A percentile compares a stretch with the other conserved stretches of the same genome.
Conservation (phyloP, 192 early-diverging fungal genomes). For the Backusella liffmaniae region DNA sequence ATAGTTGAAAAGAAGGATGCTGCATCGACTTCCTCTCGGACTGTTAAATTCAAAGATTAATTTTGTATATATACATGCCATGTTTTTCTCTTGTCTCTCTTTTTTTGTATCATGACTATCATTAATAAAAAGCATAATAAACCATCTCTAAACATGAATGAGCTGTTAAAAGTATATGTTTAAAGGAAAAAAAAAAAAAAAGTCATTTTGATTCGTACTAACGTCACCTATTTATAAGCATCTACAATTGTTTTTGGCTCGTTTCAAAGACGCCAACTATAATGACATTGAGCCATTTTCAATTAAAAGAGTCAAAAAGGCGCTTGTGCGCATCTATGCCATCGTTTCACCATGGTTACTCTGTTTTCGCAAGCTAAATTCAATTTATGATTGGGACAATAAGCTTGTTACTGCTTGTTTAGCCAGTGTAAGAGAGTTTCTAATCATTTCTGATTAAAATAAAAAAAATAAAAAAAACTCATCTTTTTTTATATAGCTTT, state of each 20-base stretch:
- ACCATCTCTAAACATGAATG: neutral
- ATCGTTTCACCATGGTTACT: constrained; percentile 7
- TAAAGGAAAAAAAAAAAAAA: too few relatives aligned
- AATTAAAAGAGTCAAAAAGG: constrained; percentile 4
- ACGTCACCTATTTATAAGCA: neutral
- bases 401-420: constrained; percentile 12
- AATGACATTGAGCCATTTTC: constrained; percentile 21
- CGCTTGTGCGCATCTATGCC: neutral
- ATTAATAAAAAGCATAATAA: neutral
- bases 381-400: constrained; percentile 29
- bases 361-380: neutral
- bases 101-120: neutral
- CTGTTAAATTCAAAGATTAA: neutral
- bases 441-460: neutral
- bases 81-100: neutral
- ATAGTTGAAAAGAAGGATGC: neutral
- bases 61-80: neutral
- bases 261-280: neutral
- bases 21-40: neutral
- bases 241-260: neutral
- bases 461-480: too few relatives aligned
- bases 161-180: neutral
- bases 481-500: constrained; percentile 5
- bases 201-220: neutral
- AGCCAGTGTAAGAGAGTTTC: constrained; percentile 8